Evolutionary conservation across 2,329 filamentous ascomycete species (phyloP).

Genomic region (Gremmenia infestans): DNA sequence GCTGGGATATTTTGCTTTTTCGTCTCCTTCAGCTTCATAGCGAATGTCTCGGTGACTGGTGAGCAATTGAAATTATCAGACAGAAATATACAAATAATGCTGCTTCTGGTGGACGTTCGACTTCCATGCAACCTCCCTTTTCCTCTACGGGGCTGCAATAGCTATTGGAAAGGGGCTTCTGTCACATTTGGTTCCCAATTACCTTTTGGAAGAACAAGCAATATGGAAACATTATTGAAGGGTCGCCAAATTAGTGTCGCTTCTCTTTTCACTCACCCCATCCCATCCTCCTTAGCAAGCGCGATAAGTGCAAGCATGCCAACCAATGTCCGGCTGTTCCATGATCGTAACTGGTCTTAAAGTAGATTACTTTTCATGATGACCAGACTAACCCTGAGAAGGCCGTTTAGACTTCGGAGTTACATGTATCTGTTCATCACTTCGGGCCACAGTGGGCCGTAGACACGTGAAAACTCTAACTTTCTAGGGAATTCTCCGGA

Average conservation of each 20-base stretch:
- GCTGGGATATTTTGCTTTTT: constrained; percentile 10
- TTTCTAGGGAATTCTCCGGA: too few relatives aligned
- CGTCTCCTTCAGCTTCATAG: constrained; percentile 8
- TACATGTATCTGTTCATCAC: background rate
- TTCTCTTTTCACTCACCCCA: background rate
- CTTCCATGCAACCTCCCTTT: background rate
- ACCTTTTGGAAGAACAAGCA: background rate
- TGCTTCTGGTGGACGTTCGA: background rate
- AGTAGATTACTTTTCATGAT: background rate
- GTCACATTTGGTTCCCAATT: background rate
- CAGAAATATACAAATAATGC: background rate
- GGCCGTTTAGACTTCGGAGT: background rate
- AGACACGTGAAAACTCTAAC: background rate
- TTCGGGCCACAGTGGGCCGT: background rate
- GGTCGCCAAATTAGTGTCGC: background rate
- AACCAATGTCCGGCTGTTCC: background rate
- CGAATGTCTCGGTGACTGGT: constrained; percentile 14
- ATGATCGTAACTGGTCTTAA: background rate
- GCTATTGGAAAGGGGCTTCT: background rate
- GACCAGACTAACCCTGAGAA: background rate
- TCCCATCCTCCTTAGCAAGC: background rate
- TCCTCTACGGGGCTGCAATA: background rate
- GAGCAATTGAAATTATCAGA: constrained; percentile 2
- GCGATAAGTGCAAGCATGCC: background rate
- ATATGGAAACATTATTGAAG: background rate